Evolutionary conservation across 306 rosid genomes (phyloP).

Genomic region (Neltuma alba): DNA sequence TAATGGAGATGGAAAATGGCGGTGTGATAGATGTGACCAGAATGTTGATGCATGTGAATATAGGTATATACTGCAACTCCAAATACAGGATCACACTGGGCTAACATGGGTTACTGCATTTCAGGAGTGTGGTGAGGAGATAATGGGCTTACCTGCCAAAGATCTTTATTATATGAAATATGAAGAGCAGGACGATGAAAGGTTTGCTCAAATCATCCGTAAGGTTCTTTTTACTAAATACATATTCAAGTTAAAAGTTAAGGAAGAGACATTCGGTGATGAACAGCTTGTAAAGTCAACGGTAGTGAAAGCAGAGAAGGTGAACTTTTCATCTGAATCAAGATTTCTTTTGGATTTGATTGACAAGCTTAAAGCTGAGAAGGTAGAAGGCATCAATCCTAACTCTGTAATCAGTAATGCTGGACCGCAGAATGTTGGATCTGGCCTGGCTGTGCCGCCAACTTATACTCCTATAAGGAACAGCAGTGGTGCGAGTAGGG

Average conservation of each 20-base stretch:
- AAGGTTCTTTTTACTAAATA: conserved; percentile 67
- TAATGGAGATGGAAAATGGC: conserved; percentile 92
- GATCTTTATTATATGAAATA: conserved; percentile 59
- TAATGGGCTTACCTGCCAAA: conserved; percentile 84
- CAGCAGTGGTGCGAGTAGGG: conserved; percentile 47
- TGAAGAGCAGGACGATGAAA: conserved; percentile 75
- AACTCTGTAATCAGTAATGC: conserved; percentile 37
- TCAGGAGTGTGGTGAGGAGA: conserved; percentile 92
- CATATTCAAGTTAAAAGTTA: conserved; percentile 78
- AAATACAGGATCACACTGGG: conserved; percentile 88
- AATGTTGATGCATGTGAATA: conserved; percentile 69
- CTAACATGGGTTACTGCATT: conserved; percentile 86
- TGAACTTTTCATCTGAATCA: conserved; percentile 53
- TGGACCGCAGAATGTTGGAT: conserved; percentile 39
- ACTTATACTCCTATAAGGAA: conserved; percentile 38
- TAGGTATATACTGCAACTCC: conserved; percentile 80
- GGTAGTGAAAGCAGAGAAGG: conserved; percentile 73
- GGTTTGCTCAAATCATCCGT: conserved; percentile 58
- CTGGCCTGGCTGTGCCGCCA: conserved; percentile 44
- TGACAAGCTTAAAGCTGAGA: conserved; percentile 54
- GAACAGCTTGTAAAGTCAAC: conserved; percentile 89
- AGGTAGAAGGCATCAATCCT: conserved; percentile 40
- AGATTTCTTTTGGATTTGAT: conserved; percentile 59
- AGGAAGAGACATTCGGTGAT: conserved; percentile 84
- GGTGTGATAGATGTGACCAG: conserved; percentile 81